Base-by-base conservation (phyloP, 495 filamentous ascomycete genomes). In the Mytilinidion resinicola region DNA sequence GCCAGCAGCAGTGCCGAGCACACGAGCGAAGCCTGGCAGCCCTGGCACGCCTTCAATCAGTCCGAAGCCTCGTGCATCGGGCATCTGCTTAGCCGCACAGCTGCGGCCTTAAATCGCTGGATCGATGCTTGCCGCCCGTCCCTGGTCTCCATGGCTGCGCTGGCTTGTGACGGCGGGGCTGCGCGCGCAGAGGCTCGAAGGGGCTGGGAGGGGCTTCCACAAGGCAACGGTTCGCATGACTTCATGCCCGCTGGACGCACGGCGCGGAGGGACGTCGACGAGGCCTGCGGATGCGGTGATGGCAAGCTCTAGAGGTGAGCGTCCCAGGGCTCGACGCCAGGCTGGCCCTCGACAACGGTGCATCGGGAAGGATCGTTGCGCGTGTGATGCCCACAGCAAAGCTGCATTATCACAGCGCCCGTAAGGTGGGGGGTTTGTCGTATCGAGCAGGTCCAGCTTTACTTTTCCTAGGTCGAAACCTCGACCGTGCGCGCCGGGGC, bases 21-120 rank as follows among this genome's bases (percentile, higher is more conserved):
- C 14, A 43, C 17, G 17, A 43, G 14, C 14, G 41, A 1, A 43
- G 41, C 41, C 6, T 30, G 25, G 3, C 25, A 3, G 25, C 6
- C 6, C 25, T 30, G 25, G 25, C 25, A 30, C 25, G 6, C 25
- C 25, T 3, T 30, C 25, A 30, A 6, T 30, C 25, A 3, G 25
- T 30, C 25, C 25, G 25, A 30, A 30, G 25, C 11, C 46, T 49
- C 46, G 33, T 49, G 46, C 46, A 25, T 49, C 46, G 17, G 46
- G 33, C 46, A 30, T 49, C 46, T 4, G 17, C 46, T 49, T 49
- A 49, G 46, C 46, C 46, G 46, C 46, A 12, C 15, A 49, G 46
- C 46, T 49, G 20, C 21, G 17, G n/a, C 19, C 46, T 25, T 49
- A 30, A 30, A 49, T 49, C 46, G 46, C 46, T 49, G 25, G 25